These are phyloP conservation scores for Globisporangium canariense DNA, from an alignment of 352 stramenopile species.

Conservation along the genomic window DNA sequence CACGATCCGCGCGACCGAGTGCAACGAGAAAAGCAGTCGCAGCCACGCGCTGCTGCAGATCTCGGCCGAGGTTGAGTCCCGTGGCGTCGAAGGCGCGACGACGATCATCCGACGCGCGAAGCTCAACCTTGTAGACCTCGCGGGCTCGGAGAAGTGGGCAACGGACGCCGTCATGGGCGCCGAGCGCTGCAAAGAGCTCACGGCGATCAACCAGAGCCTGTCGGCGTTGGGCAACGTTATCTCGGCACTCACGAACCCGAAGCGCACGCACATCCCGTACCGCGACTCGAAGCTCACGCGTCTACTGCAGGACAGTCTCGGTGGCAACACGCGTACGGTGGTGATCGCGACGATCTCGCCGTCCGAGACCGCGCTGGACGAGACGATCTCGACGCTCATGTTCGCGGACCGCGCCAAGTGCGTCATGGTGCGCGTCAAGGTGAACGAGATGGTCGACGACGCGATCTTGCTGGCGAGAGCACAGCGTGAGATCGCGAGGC, in stretches of 20 bases:
- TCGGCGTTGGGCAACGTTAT: slow-evolving; percentile 90
- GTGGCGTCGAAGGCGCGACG: slow-evolving; percentile 54
- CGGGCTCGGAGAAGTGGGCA: slow-evolving; percentile 91
- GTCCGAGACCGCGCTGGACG: slow-evolving; percentile 69
- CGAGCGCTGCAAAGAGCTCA: slow-evolving; percentile 83
- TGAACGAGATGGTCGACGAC: slow-evolving; percentile 82
- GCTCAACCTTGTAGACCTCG: slow-evolving; percentile 91
- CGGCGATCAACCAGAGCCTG: slow-evolving; percentile 91
- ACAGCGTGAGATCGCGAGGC: slow-evolving; percentile 60
- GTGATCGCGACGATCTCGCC: slow-evolving; percentile 90
- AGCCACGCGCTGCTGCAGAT: slow-evolving; percentile 87
- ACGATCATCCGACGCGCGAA: slow-evolving; percentile 78
- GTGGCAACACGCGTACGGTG: slow-evolving; percentile 87
- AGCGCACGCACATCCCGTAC: slow-evolving; percentile 91
- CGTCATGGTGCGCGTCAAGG: slow-evolving; percentile 69
- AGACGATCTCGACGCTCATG: slow-evolving; percentile 89
- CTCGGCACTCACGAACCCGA: slow-evolving; percentile 66
- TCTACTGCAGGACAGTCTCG: slow-evolving; percentile 79
- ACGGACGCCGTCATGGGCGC: slow-evolving; percentile 59
- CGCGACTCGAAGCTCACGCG: slow-evolving; percentile 97
- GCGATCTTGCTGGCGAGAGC: slow-evolving; percentile 71
- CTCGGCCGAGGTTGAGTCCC: slow-evolving; percentile 73
- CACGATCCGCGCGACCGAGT: slow-evolving; percentile 84
- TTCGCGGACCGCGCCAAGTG: slow-evolving; percentile 86
- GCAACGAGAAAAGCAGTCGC: slow-evolving; percentile 85